Conservation (phyloP, 805 yeast genomes). For the Saccharomycopsis olivae region DNA sequence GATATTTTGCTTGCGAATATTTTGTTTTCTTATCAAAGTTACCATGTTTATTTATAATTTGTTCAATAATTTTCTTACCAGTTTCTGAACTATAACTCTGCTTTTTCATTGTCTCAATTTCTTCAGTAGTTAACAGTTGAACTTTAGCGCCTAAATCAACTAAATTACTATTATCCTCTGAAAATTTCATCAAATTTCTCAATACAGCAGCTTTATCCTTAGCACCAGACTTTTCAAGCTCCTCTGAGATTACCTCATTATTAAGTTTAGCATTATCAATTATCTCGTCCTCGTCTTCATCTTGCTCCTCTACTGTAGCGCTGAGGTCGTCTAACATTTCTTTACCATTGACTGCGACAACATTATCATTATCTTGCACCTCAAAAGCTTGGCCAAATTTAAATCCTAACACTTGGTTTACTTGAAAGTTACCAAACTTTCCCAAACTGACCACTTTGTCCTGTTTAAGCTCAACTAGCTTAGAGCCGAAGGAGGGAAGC, state of each 20-base stretch:
- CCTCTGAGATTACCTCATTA: constrained; percentile 28
- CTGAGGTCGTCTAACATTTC: constrained; percentile 24
- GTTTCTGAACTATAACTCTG: constrained; percentile 47
- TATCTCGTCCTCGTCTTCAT: constrained; percentile 20
- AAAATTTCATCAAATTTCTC: constrained; percentile 29
- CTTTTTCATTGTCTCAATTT: constrained; percentile 74
- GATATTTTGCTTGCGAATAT: constrained; percentile 84
- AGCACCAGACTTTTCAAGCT: constrained; percentile 25
- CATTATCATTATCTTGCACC: constrained; percentile 46
- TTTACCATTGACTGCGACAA: constrained; percentile 38
- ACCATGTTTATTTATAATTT: constrained; percentile 73
- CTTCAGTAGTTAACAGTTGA: constrained; percentile 67
- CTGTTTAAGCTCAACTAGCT: constrained; percentile 56
- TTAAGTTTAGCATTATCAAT: constrained; percentile 26
- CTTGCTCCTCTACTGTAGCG: constrained; percentile 23
- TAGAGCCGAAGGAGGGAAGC: constrained; percentile 73
- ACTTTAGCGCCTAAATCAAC: constrained; percentile 57
- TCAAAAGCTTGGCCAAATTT: constrained; percentile 89
- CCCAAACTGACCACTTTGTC: constrained; percentile 65
- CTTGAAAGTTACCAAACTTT: constrained; percentile 80
- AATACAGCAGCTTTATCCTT: constrained; percentile 22
- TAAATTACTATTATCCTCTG: constrained; percentile 52
- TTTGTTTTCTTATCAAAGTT: constrained; percentile 83
- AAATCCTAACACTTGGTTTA: constrained; percentile 65
- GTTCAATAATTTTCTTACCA: constrained; percentile 72